A percentile compares a stretch with the other conserved stretches of the same genome.
Conservation (phyloP, 2,329 filamentous ascomycete species). For the Beauveria asiatica region DNA sequence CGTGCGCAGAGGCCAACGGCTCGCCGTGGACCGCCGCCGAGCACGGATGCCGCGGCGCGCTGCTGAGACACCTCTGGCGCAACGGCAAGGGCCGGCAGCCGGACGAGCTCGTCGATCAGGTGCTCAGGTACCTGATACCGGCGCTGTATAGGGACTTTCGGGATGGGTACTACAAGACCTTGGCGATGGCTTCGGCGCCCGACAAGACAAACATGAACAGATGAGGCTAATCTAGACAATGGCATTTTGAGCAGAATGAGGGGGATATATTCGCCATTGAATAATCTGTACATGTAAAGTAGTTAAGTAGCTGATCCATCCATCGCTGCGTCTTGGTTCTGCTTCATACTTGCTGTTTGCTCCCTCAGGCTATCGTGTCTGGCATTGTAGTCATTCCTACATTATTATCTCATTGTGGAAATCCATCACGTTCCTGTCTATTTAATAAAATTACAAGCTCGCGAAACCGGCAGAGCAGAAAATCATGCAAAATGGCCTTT, state of each 20-base stretch:
- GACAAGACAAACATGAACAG: neutral
- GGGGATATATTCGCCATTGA: no score
- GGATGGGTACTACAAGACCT: neutral
- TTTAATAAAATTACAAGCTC: neutral
- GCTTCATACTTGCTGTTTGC: no score
- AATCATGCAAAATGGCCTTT: neutral
- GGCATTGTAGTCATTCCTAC: no score
- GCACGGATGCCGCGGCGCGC: neutral
- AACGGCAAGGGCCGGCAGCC: neutral
- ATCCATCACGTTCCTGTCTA: neutral
- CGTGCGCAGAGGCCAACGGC: slow-evolving; percentile 3
- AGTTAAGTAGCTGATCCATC: no score
- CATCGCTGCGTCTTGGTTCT: no score
- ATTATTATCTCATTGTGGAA: no score
- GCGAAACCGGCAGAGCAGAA: neutral
- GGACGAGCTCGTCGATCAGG: neutral
- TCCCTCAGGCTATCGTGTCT: no score
- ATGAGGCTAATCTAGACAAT: neutral
- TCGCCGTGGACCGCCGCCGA: neutral
- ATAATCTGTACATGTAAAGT: no score
- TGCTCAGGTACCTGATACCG: neutral
- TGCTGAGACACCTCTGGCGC: neutral
- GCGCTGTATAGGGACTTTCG: neutral
- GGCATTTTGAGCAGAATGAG: no score
- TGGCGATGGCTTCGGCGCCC: neutral